A percentile compares a stretch with the other conserved stretches of the same genome.
Conservation (phyloP, 208 protist genomes). For the Porcisia hertigi region DNA sequence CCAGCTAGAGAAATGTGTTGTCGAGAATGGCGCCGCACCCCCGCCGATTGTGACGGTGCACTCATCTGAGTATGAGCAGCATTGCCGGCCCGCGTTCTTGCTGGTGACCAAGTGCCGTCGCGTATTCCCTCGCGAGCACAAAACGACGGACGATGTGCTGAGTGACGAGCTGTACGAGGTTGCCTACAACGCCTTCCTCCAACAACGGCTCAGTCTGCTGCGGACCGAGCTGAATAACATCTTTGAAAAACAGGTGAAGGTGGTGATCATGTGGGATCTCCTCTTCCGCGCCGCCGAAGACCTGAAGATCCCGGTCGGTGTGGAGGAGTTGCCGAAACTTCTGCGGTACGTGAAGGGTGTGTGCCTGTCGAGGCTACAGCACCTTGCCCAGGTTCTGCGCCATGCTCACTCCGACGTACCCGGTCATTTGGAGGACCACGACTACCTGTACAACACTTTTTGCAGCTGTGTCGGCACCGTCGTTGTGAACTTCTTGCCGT, state of each 20-base stretch:
- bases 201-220: slow-evolving; percentile 40
- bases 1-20: slow-evolving; percentile 47
- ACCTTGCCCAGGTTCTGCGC: slow-evolving; percentile 43
- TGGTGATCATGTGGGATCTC: slow-evolving; percentile 68
- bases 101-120: slow-evolving; percentile 52
- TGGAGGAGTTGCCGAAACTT: slow-evolving; percentile 47
- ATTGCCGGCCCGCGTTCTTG: slow-evolving; percentile 57
- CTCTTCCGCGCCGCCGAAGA: slow-evolving; percentile 41
- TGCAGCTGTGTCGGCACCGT: slow-evolving; percentile 53
- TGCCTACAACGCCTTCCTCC: slow-evolving; percentile 58
- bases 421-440: slow-evolving; percentile 16
- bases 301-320: slow-evolving; percentile 14
- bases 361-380: slow-evolving; percentile 55
- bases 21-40: slow-evolving; percentile 39
- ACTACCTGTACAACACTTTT: slow-evolving; percentile 44
- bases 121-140: slow-evolving; percentile 19
- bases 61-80: slow-evolving; percentile 54
- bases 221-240: slow-evolving; percentile 41
- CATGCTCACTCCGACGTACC: slow-evolving; percentile 20
- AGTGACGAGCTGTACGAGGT: slow-evolving; percentile 60
- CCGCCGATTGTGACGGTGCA: slow-evolving; percentile 45
- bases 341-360: slow-evolving; percentile 42
- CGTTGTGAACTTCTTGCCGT: slow-evolving; percentile 51
- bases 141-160: slow-evolving; percentile 26
- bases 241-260: slow-evolving; percentile 48